Base-by-base conservation (phyloP, 202 grass and related monocot genomes). In the Brachypodium distachyon region DNA sequence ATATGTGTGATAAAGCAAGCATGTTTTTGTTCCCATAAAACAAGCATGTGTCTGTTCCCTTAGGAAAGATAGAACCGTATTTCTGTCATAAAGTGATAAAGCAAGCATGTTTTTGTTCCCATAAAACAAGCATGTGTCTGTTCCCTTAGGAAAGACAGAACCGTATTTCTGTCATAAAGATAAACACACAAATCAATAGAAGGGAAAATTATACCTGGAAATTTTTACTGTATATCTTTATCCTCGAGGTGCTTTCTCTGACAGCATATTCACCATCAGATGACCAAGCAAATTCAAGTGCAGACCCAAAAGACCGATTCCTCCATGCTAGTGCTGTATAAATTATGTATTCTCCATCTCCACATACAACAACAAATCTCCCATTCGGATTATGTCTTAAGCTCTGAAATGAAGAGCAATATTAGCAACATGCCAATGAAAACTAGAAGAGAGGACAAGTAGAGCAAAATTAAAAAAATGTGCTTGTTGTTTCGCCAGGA, bases 321-420 rank as follows among this genome's bases (percentile, higher is more conserved):
- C 91, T 93, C 91, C 91, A 93, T 81, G 91, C 91, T 46, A 93
- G 78, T 70, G 91, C 87, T 29, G 91, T 93, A 81, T 88, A 93
- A 80, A 93, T 93, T 63, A 93, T 85, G 81, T 90, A 93, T 64
- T 93, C 91, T 65, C 91, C 91, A 88, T 93, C 91, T 70, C 91
- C 91, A 81, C 91, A 90, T 43, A 90, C 91, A 79, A 93, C 91
- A 86, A 93, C 91, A 85, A 93, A 93, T 83, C 91, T 87, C 44
- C 91, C 91, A 41, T 93, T 93, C 1, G 87, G 91, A 76, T 93
- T 93, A 77, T 93, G 91, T 71, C 77, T 86, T 85, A 93, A 90
- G 61, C 76, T 90, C 91, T 93, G 90, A 71, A 89, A 85, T 52
- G 73, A 80, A 69, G 49, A 59, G 46, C 39, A 48, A 18, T 31